These are phyloP conservation scores for Barnettozyma botsteinii DNA, from an alignment of 805 yeast species.

Conservation along the genomic window DNA sequence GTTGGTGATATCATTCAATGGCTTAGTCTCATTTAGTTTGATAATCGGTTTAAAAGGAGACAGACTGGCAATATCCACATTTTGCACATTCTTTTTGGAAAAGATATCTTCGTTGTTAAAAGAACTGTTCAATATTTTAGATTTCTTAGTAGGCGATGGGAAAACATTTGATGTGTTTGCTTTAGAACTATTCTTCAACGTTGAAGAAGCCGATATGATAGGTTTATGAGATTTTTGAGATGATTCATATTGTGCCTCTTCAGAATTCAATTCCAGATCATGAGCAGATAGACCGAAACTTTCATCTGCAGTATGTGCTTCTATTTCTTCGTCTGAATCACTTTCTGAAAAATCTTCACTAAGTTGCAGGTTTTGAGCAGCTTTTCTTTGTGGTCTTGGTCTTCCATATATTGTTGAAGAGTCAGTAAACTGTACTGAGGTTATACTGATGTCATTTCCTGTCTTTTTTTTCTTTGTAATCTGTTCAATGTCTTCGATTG, in stretches of 20 bases:
- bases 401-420: not conserved
- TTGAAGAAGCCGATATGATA: not conserved
- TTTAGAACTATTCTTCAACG: conserved; percentile 1
- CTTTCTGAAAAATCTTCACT: conserved; percentile 1
- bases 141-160: conserved; percentile 7
- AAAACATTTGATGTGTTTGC: conserved; percentile 3
- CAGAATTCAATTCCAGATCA: conserved; percentile 14
- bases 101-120: conserved; percentile 19
- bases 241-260: conserved; percentile 13
- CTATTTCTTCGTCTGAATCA: conserved; percentile 1
- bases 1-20: conserved; percentile 7
- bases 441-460: not conserved
- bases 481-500: conserved; percentile 1
- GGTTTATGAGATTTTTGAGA: conserved; percentile 9
- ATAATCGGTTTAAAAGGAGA: not conserved
- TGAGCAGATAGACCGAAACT: conserved; percentile 23
- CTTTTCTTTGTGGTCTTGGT: conserved; percentile 3
- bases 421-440: not conserved
- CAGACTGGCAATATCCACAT: conserved; percentile 1
- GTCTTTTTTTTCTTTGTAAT: not conserved
- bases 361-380: conserved; percentile 4
- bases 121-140: conserved; percentile 22
- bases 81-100: conserved; percentile 10
- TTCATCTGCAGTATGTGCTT: conserved; percentile 11
- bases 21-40: not conserved